Base-by-base conservation (phyloP, 176 grass and related monocot genomes). In the Hordeum marinum region DNA sequence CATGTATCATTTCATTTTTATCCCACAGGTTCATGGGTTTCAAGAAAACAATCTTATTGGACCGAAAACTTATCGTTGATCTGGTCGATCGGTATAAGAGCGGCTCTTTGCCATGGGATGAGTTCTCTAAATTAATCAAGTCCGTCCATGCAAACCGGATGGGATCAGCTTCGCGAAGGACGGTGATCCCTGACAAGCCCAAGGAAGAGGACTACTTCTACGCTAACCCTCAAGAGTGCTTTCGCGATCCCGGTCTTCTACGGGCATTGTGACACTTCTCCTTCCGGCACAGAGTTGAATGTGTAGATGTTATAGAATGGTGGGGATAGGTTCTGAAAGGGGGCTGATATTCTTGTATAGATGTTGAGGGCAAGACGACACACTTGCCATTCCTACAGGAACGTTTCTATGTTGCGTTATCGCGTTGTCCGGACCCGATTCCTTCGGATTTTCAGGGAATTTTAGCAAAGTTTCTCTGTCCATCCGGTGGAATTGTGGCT, bases 161-260 rank as follows among this genome's bases (percentile, higher is more conserved):
- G 93, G 96, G 96, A 77, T 81, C 60, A 73, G 77, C 84, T 72
- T 68, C 85, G 1, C 68, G 46, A 11, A 93, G 96, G 72, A 80
- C 74, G 18, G 83, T 89, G 78, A 90, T 94, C 25, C 87, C 86
- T 6, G 91, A 94, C 89, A 90, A 84, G 82, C 96, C 96, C 41
- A 98, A 98, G 84, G 96, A 98, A 90, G 96, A 98, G 64, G 91
- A 94, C 64, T 98, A 94, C 85, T 98, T 95, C 81, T 98, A 92
- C 86, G 86, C 96, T 10, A 98, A 98, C 55, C 93, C 96, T 66
- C 88, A 95, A 54, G 96, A 98, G 66, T 98, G 96, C 70, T 84
- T 95, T 68, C 80, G 11, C 71, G 85, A 87, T 57, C 72, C 84
- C 9, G 83, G 88, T 46, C 74, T 85, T 24, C 78, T 63, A 11